Evolutionary conservation across 306 rosid species (phyloP), one percentile per base, ranked within the genome.

Genomic region (Elaeagnus macrophylla): DNA sequence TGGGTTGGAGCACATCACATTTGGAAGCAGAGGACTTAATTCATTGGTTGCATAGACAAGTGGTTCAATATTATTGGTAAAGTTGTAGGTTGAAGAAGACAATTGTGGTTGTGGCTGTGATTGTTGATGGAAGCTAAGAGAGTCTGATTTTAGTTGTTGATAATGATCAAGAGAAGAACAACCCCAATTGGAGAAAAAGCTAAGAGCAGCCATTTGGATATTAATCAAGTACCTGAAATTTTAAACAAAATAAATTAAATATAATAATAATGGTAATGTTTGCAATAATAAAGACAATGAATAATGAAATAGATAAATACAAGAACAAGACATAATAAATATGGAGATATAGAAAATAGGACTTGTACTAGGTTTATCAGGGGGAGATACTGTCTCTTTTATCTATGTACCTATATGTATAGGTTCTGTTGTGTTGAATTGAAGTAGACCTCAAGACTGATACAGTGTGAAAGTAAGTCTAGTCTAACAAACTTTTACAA

Each of bases 151-250:
- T 10, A 13, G 7, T 35, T 47, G 59, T 43, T 51, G 48, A 51
- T 25, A 53, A 58, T 57, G 37, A 47, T 67, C 66, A 52, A 44
- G 36, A 32, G 6, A 6, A 45, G 51, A 9, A 13, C 52, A 48
- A 3, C 53, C 54, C 56, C 49, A 57, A 48, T 54, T 62, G 37
- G 63, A 16, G 70, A 43, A 53, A 17, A 62, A 63, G 41, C 60
- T 57, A 32, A 68, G 25, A 54, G 69, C 64, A 67, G 61, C 67
- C 73, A 60, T 68, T 25, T 25, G 51, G 56, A 44, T 53, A 49
- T 9, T 25, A 38, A 9, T 17, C 48, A 42, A 13, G 32, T 25
- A 52, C 61, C 61, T 19, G 53, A 45, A 56, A 32, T 38, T 6
- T 8, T 14, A 54, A 39, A 25, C 10, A 15, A 51, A 40, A 41